Percentiles rank a stretch among this genome's conserved stretches.
Conservation (phyloP, 495 filamentous ascomycete species). For the Thermothielavioides terrestris region DNA sequence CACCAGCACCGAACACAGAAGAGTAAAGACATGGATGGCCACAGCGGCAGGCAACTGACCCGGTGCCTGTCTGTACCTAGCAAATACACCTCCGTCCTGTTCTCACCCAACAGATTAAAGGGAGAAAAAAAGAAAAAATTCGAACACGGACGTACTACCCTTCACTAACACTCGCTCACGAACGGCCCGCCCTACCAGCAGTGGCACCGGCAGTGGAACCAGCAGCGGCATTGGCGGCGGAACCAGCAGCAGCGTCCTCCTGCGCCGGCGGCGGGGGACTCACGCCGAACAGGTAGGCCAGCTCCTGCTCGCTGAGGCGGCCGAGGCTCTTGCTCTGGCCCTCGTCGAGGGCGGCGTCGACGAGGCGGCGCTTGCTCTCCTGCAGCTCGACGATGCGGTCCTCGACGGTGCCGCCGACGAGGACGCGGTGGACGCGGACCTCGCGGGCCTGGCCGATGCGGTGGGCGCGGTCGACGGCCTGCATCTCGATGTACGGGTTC, state of each 20-base stretch:
- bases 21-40: not conserved
- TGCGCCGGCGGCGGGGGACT: not conserved
- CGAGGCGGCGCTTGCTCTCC: conserved; percentile 69
- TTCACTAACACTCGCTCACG: too few species aligned
- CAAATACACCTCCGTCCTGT: not conserved
- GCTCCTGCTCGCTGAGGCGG: conserved; percentile 52
- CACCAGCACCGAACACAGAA: not conserved
- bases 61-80: too few species aligned
- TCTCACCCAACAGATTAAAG: not conserved
- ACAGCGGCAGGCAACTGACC: too few species aligned
- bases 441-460: conserved; percentile 72
- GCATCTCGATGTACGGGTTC: conserved; percentile 93
- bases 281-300: conserved; percentile 57
- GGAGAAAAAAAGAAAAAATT: not conserved
- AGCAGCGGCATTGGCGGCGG: too few species aligned
- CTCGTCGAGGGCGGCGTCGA: conserved; percentile 77
- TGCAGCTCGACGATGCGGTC: conserved; percentile 85
- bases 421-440: conserved; percentile 73
- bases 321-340: conserved; percentile 55
- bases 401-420: conserved; percentile 74
- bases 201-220: too few species aligned
- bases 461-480: conserved; percentile 89
- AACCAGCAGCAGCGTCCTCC: too few species aligned
- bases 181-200: too few species aligned
- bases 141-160: not conserved